Evolutionary conservation across 2,329 filamentous ascomycete genomes (phyloP).

Genomic region (Talaromyces sp.): DNA sequence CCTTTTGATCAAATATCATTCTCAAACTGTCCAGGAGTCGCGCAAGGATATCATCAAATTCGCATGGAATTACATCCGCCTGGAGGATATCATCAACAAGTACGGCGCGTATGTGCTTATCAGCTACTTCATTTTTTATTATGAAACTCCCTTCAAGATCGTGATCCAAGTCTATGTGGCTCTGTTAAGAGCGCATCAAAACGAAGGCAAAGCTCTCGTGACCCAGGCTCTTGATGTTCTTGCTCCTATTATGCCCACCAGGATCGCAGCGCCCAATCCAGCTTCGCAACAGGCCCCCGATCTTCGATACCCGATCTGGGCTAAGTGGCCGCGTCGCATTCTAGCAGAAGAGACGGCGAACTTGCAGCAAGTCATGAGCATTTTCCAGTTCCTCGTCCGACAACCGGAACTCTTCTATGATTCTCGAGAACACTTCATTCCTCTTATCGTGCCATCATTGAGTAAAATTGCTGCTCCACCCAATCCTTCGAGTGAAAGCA

Average conservation of each 20-base stretch:
- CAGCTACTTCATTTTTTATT: slow-evolving; percentile 94
- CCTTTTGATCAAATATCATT: slow-evolving; percentile 91
- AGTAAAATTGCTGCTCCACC: slow-evolving; percentile 78
- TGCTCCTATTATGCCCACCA: slow-evolving; percentile 86
- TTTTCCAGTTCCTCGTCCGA: slow-evolving; percentile 92
- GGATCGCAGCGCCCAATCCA: slow-evolving; percentile 52
- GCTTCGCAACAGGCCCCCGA: slow-evolving; percentile 60
- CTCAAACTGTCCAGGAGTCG: slow-evolving; percentile 79
- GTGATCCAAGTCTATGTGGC: slow-evolving; percentile 93
- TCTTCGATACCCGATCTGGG: slow-evolving; percentile 76
- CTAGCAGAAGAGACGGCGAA: slow-evolving; percentile 93
- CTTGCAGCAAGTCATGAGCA: slow-evolving; percentile 90
- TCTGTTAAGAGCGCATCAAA: slow-evolving; percentile 86
- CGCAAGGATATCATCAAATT: slow-evolving; percentile 99
- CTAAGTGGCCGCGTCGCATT: slow-evolving; percentile 83
- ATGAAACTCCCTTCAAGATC: slow-evolving; percentile 94
- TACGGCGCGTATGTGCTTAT: slow-evolving; percentile 97
- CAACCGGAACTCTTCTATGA: slow-evolving; percentile 95
- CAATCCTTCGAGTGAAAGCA: slow-evolving; percentile 83
- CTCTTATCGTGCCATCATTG: slow-evolving; percentile 82
- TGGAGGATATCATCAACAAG: slow-evolving; percentile 99
- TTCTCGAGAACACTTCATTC: slow-evolving; percentile 83
- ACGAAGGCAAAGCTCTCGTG: slow-evolving; percentile 85
- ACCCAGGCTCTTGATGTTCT: slow-evolving; percentile 92
- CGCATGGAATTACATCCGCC: slow-evolving; percentile 94